phyloP scores from a whole-genome alignment of 352 stramenopile species.

The Blastocystis sp. region DNA sequence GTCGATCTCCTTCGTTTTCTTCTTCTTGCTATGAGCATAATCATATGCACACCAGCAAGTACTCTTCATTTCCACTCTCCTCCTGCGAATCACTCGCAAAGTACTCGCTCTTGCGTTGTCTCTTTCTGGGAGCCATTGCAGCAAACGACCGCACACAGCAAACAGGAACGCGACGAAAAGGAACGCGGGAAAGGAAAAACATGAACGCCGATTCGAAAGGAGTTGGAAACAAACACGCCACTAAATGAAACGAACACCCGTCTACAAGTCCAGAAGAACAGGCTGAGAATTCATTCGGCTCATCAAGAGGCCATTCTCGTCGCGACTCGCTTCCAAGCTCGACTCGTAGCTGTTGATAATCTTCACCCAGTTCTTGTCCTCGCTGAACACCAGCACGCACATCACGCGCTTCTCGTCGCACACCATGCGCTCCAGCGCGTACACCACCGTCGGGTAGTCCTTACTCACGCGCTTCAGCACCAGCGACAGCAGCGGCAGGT shows the following conservation, averaged over 20 bases:
- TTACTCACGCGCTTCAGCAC: conserved; percentile 40
- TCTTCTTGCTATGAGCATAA: neutral
- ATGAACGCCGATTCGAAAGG: neutral
- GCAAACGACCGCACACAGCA: neutral
- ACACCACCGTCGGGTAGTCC: conserved; percentile 39
- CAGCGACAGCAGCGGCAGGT: conserved; percentile 55
- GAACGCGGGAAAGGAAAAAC: neutral
- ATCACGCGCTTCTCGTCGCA: conserved; percentile 41
- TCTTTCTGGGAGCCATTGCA: neutral
- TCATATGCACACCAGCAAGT: neutral
- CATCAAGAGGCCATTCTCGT: conserved; percentile 36
- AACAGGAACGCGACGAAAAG: neutral
- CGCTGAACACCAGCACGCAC: conserved; percentile 46
- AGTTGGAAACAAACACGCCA: conserved; percentile 3
- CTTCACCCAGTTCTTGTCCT: conserved; percentile 64
- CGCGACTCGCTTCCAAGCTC: conserved; percentile 21
- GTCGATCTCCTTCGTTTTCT: neutral
- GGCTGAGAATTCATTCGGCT: conserved; percentile 31
- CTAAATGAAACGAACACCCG: conserved; percentile 40
- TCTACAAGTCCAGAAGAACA: conserved; percentile 50
- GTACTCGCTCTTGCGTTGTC: neutral
- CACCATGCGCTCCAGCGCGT: conserved; percentile 52
- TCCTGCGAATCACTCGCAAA: neutral
- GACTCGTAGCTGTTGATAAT: conserved; percentile 66
- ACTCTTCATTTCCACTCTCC: neutral